Conservation (phyloP, 257 asterid species). For the Solanum ossicruentum region DNA sequence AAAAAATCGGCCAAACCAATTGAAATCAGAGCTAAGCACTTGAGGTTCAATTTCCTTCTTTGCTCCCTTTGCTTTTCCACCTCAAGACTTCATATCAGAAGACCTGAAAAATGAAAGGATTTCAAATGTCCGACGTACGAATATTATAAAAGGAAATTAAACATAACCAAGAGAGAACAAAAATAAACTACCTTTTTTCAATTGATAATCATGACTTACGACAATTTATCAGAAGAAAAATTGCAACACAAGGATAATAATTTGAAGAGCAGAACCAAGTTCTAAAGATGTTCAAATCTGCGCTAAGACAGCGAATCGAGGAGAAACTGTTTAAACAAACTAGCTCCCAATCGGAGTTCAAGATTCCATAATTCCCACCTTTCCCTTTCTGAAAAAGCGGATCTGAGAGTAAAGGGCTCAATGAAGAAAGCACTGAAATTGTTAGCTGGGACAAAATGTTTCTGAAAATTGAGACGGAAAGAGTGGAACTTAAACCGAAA, state of each 20-base stretch:
- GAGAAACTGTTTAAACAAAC: neutral
- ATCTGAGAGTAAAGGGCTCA: neutral
- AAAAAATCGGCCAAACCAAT: neutral
- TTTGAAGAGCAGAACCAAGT: neutral
- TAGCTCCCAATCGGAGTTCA: neutral
- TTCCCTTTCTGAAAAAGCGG: neutral
- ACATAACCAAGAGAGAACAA: neutral
- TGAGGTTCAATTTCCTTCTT: neutral
- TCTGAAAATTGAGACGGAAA: neutral
- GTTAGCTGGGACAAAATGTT: neutral
- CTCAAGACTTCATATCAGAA: neutral
- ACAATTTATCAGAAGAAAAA: neutral
- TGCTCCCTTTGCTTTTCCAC: neutral
- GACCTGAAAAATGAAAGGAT: neutral
- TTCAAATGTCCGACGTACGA: neutral
- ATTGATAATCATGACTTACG: neutral
- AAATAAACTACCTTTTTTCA: neutral
- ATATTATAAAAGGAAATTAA: neutral
- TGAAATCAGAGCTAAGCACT: neutral
- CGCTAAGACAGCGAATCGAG: neutral
- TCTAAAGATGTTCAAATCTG: neutral
- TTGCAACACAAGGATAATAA: neutral
- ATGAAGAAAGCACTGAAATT: neutral
- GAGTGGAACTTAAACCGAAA: neutral
- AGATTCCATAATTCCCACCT: neutral